phyloP scores from a whole-genome alignment of 352 stramenopile species.

The Phytophthora sojae region DNA sequence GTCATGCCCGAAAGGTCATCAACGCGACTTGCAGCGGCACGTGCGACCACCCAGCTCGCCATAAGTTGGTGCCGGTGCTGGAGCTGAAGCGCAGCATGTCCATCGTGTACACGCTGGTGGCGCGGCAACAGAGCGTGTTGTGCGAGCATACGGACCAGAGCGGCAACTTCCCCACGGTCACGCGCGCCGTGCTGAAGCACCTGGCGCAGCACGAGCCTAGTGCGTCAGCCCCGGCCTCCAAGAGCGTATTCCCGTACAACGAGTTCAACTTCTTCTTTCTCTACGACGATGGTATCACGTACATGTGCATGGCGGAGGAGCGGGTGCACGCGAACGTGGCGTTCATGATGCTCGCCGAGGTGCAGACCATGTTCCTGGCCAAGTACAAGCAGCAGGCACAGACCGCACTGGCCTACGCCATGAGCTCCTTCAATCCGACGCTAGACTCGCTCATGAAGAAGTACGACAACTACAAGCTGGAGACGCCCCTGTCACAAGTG shows the following conservation, averaged over 20 bases:
- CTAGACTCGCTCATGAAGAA: constrained; percentile 82
- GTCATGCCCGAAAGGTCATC: constrained; percentile 19
- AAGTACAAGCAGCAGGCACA: constrained; percentile 74
- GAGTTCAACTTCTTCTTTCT: constrained; percentile 89
- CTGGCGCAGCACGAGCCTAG: constrained; percentile 60
- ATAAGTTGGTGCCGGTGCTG: constrained; percentile 1
- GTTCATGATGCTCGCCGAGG: constrained; percentile 75
- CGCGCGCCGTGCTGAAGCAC: constrained; percentile 77
- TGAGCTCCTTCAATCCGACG: constrained; percentile 65
- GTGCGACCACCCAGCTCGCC: constrained; percentile 3
- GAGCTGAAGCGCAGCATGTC: constrained; percentile 53
- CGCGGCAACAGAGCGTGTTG: constrained; percentile 76
- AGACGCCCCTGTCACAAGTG: constrained; percentile 80
- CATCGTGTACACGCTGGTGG: constrained; percentile 78
- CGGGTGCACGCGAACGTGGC: constrained; percentile 79
- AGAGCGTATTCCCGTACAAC: constrained; percentile 82
- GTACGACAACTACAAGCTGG: constrained; percentile 84
- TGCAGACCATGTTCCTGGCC: constrained; percentile 68
- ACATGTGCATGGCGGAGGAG: constrained; percentile 87
- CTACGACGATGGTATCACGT: constrained; percentile 72
- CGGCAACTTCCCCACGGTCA: constrained; percentile 82
- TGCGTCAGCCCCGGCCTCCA: constrained; percentile 26
- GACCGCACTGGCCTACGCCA: constrained; percentile 75
- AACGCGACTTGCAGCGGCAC: background rate
- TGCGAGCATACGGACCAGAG: constrained; percentile 81